A percentile compares a stretch with the other conserved stretches of the same genome.
phyloP scores from a whole-genome alignment of 1,139 yeast genomes.

The Nakaseomyces glabratus region DNA sequence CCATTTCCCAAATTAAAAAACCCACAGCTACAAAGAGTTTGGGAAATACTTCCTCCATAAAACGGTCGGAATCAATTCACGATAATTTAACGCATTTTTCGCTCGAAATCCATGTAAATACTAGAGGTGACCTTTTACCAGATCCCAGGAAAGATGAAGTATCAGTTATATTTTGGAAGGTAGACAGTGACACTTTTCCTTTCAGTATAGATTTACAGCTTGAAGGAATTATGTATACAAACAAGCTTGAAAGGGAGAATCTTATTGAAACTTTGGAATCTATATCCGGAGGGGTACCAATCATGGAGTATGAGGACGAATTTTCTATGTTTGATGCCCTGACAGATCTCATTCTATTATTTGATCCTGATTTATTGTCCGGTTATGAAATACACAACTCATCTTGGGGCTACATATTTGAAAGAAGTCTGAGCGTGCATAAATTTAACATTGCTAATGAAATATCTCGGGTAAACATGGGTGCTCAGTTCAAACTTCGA shows the following conservation, averaged over 20 bases:
- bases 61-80: constrained; percentile 38
- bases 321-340: constrained; percentile 46
- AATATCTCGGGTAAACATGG: constrained; percentile 43
- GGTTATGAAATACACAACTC: constrained; percentile 75
- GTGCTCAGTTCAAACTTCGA: constrained; percentile 46
- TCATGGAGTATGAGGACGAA: constrained; percentile 41
- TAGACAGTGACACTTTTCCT: constrained; percentile 39
- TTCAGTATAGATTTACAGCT: constrained; percentile 28
- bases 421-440: constrained; percentile 43
- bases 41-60: constrained; percentile 22
- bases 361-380: constrained; percentile 81
- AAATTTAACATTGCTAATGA: constrained; percentile 46
- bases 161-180: constrained; percentile 52
- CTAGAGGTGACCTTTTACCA: constrained; percentile 45
- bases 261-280: constrained; percentile 10
- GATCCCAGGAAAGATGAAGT: constrained; percentile 60
- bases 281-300: constrained; percentile 17
- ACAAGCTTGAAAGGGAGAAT: constrained; percentile 5
- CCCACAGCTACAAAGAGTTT: constrained; percentile 35
- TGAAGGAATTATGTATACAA: constrained; percentile 33
- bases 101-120: constrained; percentile 59
- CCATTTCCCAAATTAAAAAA: constrained; percentile 44
- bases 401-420: constrained; percentile 87
- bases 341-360: constrained; percentile 44
- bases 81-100: constrained; percentile 46